Evolutionary conservation across 345 rosid species (phyloP).

Genomic region (Balakata baccata): DNA sequence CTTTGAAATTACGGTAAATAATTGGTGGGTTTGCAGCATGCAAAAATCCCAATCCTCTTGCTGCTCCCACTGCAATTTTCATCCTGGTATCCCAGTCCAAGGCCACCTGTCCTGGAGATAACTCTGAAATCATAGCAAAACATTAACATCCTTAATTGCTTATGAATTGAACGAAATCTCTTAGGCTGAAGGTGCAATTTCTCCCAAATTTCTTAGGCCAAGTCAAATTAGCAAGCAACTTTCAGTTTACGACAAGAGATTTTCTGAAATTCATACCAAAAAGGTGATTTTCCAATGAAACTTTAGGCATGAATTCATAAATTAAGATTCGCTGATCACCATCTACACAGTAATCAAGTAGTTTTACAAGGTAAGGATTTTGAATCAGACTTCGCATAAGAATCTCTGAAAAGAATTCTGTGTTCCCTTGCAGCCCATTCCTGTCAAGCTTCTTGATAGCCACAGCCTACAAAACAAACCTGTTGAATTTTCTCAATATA

Average conservation of each 20-base stretch:
- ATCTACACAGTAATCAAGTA: conserved; percentile 60
- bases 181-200: conserved; percentile 46
- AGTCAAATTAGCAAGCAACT: no score
- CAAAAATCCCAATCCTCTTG: conserved; percentile 54
- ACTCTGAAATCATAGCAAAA: conserved; percentile 30
- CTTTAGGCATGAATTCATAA: conserved; percentile 58
- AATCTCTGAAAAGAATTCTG: conserved; percentile 66
- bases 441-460: conserved; percentile 64
- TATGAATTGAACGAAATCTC: not conserved
- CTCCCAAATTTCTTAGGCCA: no score
- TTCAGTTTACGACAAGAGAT: no score
- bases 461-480: conserved; percentile 40
- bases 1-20: conserved; percentile 63
- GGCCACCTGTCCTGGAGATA: conserved; percentile 34
- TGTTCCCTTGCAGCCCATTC: conserved; percentile 60
- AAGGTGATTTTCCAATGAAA: conserved; percentile 63
- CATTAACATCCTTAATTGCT: conserved; percentile 20
- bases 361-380: conserved; percentile 55
- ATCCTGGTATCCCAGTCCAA: conserved; percentile 61
- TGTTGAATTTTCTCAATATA: no score
- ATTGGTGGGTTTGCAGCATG: conserved; percentile 59
- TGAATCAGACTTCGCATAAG: conserved; percentile 54
- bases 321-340: conserved; percentile 63
- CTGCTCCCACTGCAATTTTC: conserved; percentile 59
- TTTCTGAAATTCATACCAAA: conserved; percentile 35